Evolutionary conservation across 257 asterid genomes (phyloP), one percentile per base, ranked within the genome.

Genomic region (Ehretia macrophylla): DNA sequence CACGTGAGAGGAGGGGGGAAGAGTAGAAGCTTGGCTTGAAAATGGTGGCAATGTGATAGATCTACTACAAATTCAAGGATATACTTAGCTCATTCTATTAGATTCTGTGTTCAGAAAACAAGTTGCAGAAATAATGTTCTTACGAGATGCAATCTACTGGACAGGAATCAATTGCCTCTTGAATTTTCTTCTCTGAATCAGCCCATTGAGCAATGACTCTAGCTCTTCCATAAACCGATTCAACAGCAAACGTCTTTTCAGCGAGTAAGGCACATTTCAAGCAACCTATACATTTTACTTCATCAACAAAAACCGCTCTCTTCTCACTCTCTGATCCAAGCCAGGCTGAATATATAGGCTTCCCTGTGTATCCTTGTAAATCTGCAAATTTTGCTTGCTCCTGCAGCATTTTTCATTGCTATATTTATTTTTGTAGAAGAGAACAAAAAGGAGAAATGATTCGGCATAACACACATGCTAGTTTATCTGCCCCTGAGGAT

Each of bases 81-180:
- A 42, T 42, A 52, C 6, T n/a, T 23, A 22, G n/a, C 6, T 11
- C 57, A 5, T 20, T 52, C n/a, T n/a, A n/a, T n/a, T n/a, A n/a
- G 10, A 16, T 32, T 52, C 10, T 9, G 5, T 6, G n/a, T 9
- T 4, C 19, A 14, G 14, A 39, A 42, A 16, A 56, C 13, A 23
- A 46, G 54, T 4, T 12, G 13, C 21, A 45, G 45, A 1, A 22
- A 17, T 14, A 22, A 51, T 13, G 38, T 53, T 53, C 81, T 80
- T 82, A 88, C 97, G 96, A 84, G 76, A 91, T 91, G 78, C 98
- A 91, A 63, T 91, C 95, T 52, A 91, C 95, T 1, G 98, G 98
- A 56, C 97, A 91, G 1, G 86, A 59, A 14, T 65, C 88, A 1
- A 91, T 88, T 10, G 97, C 97, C 52, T 90, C 87, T 58, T 84